Base-by-base conservation (phyloP, 2,329 filamentous ascomycete genomes). In the Aspergillus transmontanensis region DNA sequence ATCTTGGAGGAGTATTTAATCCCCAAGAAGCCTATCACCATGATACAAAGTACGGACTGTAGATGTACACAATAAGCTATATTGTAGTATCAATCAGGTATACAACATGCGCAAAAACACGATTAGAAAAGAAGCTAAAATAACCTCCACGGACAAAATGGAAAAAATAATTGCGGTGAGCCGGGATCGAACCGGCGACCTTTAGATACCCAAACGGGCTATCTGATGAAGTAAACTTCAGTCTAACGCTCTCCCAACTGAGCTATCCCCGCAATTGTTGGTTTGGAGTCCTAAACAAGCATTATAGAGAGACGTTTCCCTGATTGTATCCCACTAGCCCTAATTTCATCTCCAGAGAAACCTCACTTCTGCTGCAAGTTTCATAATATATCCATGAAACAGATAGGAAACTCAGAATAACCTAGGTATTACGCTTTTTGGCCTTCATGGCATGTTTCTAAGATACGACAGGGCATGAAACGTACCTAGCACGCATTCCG, bases 211-310 rank as follows among this genome's bases (percentile, higher is more conserved):
- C 30, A 5, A 2, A 11, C 10, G 16, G 19, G 32, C 26, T 28
- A 26, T 39, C 7, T 39, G 51, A 39, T 55, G 51, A 55, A 55
- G 51, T 55, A 16, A 39, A 55, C 51, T 55, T 55, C 51, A 55
- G 51, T 55, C 51, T 10, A 7, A 39, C 51, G 51, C 51, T 30
- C 51, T 55, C 51, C 51, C 51, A 55, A 39, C 51, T 55, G 51
- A 30, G 51, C 51, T 28, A 55, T 55, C 51, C 19, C 32, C 51
- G 32, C 51, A 51, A 55, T 28, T 39, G 32, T 14, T 55, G 23
- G 2, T 4, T 21, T n/a, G 2, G 2, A 2, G 2, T 0, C 0
- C 5, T 10, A 26, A 28, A 12, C 19, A 6, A 12, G 10, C 9
- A 12, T 23, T 6, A 23, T 23, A 21, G 1, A 21, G 21, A 6